phyloP scores from a whole-genome alignment of 2,329 filamentous ascomycete genomes.

The Xylariaceae sp. region DNA sequence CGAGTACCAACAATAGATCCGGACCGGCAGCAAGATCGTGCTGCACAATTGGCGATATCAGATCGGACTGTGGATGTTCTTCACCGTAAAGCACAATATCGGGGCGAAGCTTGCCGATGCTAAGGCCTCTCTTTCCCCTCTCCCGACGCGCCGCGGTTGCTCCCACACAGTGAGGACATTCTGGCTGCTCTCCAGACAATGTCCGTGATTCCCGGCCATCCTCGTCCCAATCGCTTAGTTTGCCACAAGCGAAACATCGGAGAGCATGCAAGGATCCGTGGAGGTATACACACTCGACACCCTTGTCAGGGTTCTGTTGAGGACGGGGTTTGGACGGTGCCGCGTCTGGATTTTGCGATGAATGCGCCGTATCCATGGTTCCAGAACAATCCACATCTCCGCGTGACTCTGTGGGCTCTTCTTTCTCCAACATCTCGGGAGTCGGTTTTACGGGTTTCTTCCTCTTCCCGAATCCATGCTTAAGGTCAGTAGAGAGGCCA shows the following conservation, averaged over 20 bases:
- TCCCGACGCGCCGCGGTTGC: slow-evolving; percentile 58
- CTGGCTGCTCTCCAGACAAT: slow-evolving; percentile 58
- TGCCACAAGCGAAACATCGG: slow-evolving; percentile 57
- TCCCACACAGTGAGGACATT: slow-evolving; percentile 59
- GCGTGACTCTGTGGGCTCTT: slow-evolving; percentile 14
- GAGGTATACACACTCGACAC: slow-evolving; percentile 63
- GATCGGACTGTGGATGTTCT: slow-evolving; percentile 62
- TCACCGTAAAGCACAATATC: slow-evolving; percentile 72
- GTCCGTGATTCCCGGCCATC: slow-evolving; percentile 50
- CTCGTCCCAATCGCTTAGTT: slow-evolving; percentile 55
- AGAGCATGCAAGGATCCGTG: slow-evolving; percentile 63
- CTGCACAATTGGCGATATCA: slow-evolving; percentile 62
- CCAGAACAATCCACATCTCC: slow-evolving; percentile 17
- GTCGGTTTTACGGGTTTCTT: slow-evolving; percentile 38
- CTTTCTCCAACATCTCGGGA: slow-evolving; percentile 20
- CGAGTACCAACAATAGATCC: slow-evolving; percentile 63
- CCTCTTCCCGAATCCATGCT: slow-evolving; percentile 55
- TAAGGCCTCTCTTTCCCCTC: slow-evolving; percentile 60
- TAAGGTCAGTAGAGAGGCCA: slow-evolving; percentile 58
- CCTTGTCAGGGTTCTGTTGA: slow-evolving; percentile 33
- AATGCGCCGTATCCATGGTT: slow-evolving; percentile 19
- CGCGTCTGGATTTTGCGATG: slow-evolving; percentile 19
- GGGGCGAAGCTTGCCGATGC: slow-evolving; percentile 62
- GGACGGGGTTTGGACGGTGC: slow-evolving; percentile 17
- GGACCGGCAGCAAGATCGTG: slow-evolving; percentile 60